Evolutionary conservation across 805 yeast genomes (phyloP), one percentile per base, ranked within the genome.

Genomic region (Lachancea quebecensis): DNA sequence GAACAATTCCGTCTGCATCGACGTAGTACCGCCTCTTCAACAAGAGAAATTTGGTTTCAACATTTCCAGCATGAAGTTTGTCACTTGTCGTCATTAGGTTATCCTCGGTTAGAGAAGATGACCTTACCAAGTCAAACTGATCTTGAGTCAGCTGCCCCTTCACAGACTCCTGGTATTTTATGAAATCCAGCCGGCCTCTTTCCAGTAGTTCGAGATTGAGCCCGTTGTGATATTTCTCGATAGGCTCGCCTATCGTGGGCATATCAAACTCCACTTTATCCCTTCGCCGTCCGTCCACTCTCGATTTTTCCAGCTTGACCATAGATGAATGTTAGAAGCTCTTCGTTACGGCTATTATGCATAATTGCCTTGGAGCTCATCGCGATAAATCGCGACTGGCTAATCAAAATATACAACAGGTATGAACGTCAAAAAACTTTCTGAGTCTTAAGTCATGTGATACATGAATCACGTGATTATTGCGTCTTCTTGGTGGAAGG

Each of bases 131-230:
- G 31, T 59, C 62, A 40, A 56, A 63, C 11, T 54, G 47, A 10
- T 52, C 54, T 30, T 60, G 61, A 2, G 58, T 50, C 35, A 62
- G 46, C 45, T 54, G 59, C 12, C 64, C 60, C 28, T 53, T 56
- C 9, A 56, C 45, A 2, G 57, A 47, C 14, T 49, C 52, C 38
- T 50, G 55, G 33, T 50, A 55, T 31, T 47, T 52, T 2, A 49
- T 17, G n/a, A 58, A 39, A 36, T 55, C 59, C 31, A 48, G 34
- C 33, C 55, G 55, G 17, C 63, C 66, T 18, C 53, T 41, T 33
- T 54, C 51, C 34, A 60, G 38, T 29, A 56, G 38, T 1, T 51
- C 54, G 18, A 38, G 16, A 37, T 57, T 47, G 17, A 43, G 30
- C 14, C 34, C 32, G 11, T 32, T 38, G 15, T 25, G 27, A 21